Base-by-base conservation (phyloP, 306 rosid genomes). In the Adenanthera pavonina region DNA sequence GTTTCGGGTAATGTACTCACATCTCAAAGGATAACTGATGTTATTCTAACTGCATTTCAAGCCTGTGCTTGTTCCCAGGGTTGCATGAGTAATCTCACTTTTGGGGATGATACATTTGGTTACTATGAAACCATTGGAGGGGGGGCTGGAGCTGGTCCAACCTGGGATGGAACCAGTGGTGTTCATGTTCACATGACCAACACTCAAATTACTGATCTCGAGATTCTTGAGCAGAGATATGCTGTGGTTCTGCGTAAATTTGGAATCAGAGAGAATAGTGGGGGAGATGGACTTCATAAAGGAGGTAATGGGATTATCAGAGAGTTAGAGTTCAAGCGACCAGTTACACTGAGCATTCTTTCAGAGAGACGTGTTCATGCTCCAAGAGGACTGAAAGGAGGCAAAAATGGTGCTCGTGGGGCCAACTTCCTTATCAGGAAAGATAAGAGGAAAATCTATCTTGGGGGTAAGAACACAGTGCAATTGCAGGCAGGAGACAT, bases 31-130 rank as follows among this genome's bases (percentile, higher is more conserved):
- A 83, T 92, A 83, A 94, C 97, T 14, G 97, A 94, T 81, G 98
- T 94, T 47, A 80, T 94, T 48, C 93, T 94, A 5, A 86, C 94
- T 76, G 97, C 98, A 72, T 94, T 94, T 80, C 94, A 91, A 85
- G 98, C 97, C 19, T 94, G 97, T 85, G 98, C 98, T 60, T 94
- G 97, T 67, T 94, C 98, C 76, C 98, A 94, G 85, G 98, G 98
- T 69, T 94, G 98, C 74, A 94, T 92, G 98, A 94, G 90, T 86
- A 94, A 94, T 79, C 94, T 94, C 72, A 94, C 98, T 61, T 94
- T 92, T 76, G 98, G 98, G 52, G 98, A 94, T 67, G 90, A 91
- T 16, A 91, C 96, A 34, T 94, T 94, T 78, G 98, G 97, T 56
- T 94, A 94, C 77, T 94, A 94, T 43, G 98, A 94, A 91, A 94